Evolutionary conservation across 805 yeast species (phyloP).

Genomic region (Yueomyces sinensis): DNA sequence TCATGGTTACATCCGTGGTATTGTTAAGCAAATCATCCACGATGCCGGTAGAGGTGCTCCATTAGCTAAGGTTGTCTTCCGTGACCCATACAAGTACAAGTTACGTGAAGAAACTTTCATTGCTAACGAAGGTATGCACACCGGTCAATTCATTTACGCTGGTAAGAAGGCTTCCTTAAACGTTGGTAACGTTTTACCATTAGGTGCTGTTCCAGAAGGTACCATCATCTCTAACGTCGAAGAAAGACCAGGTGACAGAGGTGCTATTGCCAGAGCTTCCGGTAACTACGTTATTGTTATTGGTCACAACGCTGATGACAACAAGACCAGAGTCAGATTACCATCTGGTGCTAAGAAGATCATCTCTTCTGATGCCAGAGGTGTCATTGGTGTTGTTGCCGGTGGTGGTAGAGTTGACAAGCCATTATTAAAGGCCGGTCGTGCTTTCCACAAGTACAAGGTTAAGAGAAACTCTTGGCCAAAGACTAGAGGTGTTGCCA

Average conservation of each 20-base stretch:
- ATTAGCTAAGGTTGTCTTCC: conserved; percentile 96
- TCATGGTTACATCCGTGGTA: conserved; percentile 99
- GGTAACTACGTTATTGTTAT: conserved; percentile 98
- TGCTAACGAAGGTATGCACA: conserved; percentile 99
- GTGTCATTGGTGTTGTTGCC: conserved; percentile 99
- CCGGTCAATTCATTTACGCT: conserved; percentile 98
- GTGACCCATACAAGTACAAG: conserved; percentile 99
- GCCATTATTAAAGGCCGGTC: conserved; percentile 99
- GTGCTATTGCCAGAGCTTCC: conserved; percentile 98
- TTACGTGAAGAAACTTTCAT: conserved; percentile 96
- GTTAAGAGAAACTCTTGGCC: conserved; percentile 99
- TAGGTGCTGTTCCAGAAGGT: conserved; percentile 98
- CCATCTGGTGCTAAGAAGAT: conserved; percentile 99
- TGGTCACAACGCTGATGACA: conserved; percentile 99
- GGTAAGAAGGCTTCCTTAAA: conserved; percentile 97
- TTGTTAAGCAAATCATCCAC: conserved; percentile 96
- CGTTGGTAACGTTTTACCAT: conserved; percentile 94
- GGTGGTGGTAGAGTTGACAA: conserved; percentile 99
- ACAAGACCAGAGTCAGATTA: conserved; percentile 97
- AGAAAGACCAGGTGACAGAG: conserved; percentile 99
- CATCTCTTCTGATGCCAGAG: conserved; percentile 92
- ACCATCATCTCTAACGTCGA: conserved; percentile 97
- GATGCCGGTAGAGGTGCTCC: conserved; percentile 99
- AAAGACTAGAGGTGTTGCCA: conserved; percentile 99
- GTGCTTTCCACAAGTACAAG: conserved; percentile 99